Evolutionary conservation across 2,329 filamentous ascomycete genomes (phyloP), one percentile per base, ranked within the genome.

Genomic region (Xylariaceae sp.): DNA sequence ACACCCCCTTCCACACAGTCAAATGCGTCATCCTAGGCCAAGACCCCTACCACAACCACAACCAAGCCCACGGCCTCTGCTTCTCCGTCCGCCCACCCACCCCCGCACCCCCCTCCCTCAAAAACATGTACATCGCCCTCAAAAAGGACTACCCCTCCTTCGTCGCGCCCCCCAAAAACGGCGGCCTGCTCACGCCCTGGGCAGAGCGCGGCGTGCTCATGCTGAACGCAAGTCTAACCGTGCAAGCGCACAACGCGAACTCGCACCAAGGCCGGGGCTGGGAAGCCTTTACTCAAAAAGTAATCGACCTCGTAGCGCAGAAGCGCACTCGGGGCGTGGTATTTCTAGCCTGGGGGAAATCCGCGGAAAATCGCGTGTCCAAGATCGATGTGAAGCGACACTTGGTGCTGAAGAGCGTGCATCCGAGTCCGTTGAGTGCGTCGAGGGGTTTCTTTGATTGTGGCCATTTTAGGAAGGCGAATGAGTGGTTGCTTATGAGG

Each of bases 21-120:
- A 96, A 96, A 74, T 89, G 89, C 59, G 92, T 99, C 61, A 92
- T 99, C 70, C 76, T 97, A 57, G 94, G 94, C 65, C 94, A 99
- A 77, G 94, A 99, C 73, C 94, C 94, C 2, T 99, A 99, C 75
- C 94, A 99, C 78, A 96, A 96, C 73, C 74, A 85, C 73, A 95
- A 95, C 74, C 94, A 99, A 80, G 94, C 94, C 54, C 94, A 97
- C 74, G 94, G 94, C 49, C 86, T 99, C 60, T 93, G 90, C 72
- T 99, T 99, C 81, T 96, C 91, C 52, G 92, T 97, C 57, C 89
- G 90, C 8, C 88, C 93, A 2, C 94, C 94, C 0, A 96, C 91
- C 0, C 84, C 85, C 3, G 91, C 93, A 1, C 94, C 94, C 0
- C 92, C 93, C 0, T 96, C 91, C 0, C 86, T 99, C 13, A 85